These are phyloP conservation scores for Leonotis leonurus DNA, from an alignment of 257 asterid genomes.

Conservation along the genomic window DNA sequence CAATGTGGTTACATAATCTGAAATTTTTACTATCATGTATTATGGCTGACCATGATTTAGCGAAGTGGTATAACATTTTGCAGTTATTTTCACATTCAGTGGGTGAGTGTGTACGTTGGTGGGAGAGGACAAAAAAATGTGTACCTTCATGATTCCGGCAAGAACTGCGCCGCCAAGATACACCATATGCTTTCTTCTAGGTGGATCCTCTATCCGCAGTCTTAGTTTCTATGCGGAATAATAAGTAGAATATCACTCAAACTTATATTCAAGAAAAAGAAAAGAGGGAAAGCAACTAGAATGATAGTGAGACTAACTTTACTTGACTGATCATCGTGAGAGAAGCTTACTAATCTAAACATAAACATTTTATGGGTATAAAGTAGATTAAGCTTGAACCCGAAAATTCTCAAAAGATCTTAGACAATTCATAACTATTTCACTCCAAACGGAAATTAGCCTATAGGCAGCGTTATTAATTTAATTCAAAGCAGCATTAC, in stretches of 20 bases:
- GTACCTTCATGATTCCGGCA: slow-evolving; percentile 99
- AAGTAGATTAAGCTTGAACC: neutral
- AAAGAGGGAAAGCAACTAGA: neutral
- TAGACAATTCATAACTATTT: slow-evolving; percentile 24
- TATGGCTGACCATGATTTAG: neutral
- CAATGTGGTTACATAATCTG: slow-evolving; percentile 13
- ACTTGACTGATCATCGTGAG: neutral
- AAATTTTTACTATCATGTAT: neutral
- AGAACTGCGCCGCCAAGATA: slow-evolving; percentile 98
- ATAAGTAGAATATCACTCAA: slow-evolving; percentile 2
- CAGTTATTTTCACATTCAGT: neutral
- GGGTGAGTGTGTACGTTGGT: slow-evolving; percentile 1
- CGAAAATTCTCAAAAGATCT: neutral
- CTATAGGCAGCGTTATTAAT: neutral
- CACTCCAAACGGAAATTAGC: neutral
- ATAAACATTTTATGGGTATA: neutral
- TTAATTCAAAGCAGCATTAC: slow-evolving; percentile 79
- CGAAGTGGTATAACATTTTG: neutral
- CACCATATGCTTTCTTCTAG: slow-evolving; percentile 98
- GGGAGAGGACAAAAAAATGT: slow-evolving; percentile 13
- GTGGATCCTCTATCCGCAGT: slow-evolving; percentile 94
- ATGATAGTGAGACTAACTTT: neutral
- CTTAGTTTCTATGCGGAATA: slow-evolving; percentile 61
- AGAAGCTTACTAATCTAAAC: neutral
- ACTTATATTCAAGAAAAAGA: neutral